A percentile compares a stretch with the other conserved stretches of the same genome.
Evolutionary conservation across 2,329 filamentous ascomycete species (phyloP).

Genomic region (Myotisia sp.): DNA sequence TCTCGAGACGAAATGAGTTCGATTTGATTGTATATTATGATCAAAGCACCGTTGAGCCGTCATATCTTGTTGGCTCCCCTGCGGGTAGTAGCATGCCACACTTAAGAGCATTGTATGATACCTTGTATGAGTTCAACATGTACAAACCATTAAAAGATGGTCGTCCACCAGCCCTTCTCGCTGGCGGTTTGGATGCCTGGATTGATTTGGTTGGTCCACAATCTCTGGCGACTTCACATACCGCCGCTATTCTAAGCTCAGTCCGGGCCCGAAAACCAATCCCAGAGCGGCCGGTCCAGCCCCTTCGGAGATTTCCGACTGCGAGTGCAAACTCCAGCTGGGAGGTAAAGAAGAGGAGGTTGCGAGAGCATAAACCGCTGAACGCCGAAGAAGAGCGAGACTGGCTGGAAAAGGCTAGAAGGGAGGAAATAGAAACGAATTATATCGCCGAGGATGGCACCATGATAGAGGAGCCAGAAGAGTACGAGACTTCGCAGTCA

Average conservation of each 20-base stretch:
- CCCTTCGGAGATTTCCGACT: conserved; percentile 39
- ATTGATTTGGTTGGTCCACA: conserved; percentile 60
- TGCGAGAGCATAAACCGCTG: conserved; percentile 53
- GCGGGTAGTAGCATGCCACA: conserved; percentile 37
- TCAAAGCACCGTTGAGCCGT: conserved; percentile 46
- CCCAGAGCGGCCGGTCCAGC: conserved; percentile 29
- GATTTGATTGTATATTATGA: conserved; percentile 90
- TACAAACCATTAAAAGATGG: conserved; percentile 53
- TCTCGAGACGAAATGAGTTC: conserved; percentile 58
- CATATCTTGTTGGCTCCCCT: conserved; percentile 39
- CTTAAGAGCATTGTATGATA: conserved; percentile 61
- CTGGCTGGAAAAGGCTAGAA: conserved; percentile 64
- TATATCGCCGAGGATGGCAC: conserved; percentile 29
- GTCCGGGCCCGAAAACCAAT: conserved; percentile 25
- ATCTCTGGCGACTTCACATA: conserved; percentile 45
- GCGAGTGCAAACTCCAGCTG: conserved; percentile 38
- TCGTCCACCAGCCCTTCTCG: conserved; percentile 59
- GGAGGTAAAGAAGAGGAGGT: conserved; percentile 41
- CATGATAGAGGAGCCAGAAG: conserved; percentile 29
- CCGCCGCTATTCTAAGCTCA: conserved; percentile 36
- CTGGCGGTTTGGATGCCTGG: conserved; percentile 79
- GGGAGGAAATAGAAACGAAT: conserved; percentile 43
- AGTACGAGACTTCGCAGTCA: conserved; percentile 31
- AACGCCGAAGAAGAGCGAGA: conserved; percentile 65
- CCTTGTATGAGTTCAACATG: conserved; percentile 70